Percentiles rank a stretch among this genome's conserved stretches.
Conservation (phyloP, 768 basidiomycete species). For the Xerocomellus intermedius region DNA sequence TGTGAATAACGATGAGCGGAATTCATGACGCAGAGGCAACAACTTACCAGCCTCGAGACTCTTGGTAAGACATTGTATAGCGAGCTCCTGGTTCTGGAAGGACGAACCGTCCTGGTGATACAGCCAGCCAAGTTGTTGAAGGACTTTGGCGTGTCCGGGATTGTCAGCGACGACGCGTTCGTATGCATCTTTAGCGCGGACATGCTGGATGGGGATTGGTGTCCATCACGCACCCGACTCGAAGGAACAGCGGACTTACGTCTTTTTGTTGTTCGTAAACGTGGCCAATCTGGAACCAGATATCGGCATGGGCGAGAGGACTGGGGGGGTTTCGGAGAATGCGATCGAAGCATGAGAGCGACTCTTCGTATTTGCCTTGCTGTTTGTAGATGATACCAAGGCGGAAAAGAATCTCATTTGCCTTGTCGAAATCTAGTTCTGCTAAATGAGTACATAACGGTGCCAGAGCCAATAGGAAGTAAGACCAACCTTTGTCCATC, state of each 20-base stretch:
- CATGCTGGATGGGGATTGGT: constrained; percentile 53
- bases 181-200: constrained; percentile 90
- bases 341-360: constrained; percentile 90
- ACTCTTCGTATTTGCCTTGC: constrained; percentile 89
- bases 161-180: constrained; percentile 93
- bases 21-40: background rate
- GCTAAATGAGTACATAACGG: constrained; percentile 29
- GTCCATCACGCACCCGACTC: constrained; percentile 5
- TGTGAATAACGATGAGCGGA: constrained; percentile 29
- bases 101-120: constrained; percentile 94
- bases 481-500: constrained; percentile 87
- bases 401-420: constrained; percentile 97
- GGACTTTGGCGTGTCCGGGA: constrained; percentile 92
- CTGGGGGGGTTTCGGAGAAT: constrained; percentile 95
- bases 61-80: constrained; percentile 92
- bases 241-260: constrained; percentile 44
- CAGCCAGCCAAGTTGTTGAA: constrained; percentile 97
- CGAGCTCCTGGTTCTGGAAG: constrained; percentile 95
- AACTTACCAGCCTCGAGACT: constrained; percentile 87
- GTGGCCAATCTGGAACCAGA: constrained; percentile 99
- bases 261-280: constrained; percentile 98
- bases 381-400: constrained; percentile 99
- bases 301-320: constrained; percentile 94
- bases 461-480: background rate
- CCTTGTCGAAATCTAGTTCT: constrained; percentile 88